These are phyloP conservation scores for Penicillium nucicola DNA, from an alignment of 495 filamentous ascomycete species.

Conservation along the genomic window DNA sequence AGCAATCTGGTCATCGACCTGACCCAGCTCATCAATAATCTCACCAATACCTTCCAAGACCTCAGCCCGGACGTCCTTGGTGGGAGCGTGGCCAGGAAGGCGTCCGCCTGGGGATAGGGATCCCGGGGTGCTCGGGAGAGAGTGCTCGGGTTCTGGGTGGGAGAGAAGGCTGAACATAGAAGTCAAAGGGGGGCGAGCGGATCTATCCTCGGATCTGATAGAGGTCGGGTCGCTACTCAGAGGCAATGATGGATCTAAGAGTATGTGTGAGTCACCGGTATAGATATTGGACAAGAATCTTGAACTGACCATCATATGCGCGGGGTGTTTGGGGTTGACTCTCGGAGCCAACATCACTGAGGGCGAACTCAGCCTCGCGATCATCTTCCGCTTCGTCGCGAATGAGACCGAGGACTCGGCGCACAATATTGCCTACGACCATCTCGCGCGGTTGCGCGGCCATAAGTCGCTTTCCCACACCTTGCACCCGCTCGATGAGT, in stretches of 20 bases:
- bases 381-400: conserved; percentile 87
- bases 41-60: conserved; percentile 85
- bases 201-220: conserved; percentile 30
- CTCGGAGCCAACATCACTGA: conserved; percentile 48
- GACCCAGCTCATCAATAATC: conserved; percentile 84
- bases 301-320: conserved; percentile 32
- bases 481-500: conserved; percentile 73
- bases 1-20: conserved; percentile 87
- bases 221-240: conserved; percentile 32
- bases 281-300: conserved; percentile 10
- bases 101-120: conserved; percentile 40
- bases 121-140: conserved; percentile 44
- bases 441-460: conserved; percentile 84
- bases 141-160: conserved; percentile 46
- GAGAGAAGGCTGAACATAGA: conserved; percentile 88
- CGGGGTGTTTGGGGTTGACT: conserved; percentile 50
- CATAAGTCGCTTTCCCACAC: conserved; percentile 68
- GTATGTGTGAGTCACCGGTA: conserved; percentile 9
- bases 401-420: conserved; percentile 84
- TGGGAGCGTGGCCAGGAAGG: conserved; percentile 28
- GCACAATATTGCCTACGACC: conserved; percentile 88
- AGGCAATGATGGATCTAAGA: conserved; percentile 31
- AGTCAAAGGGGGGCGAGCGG: conserved; percentile 54
- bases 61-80: conserved; percentile 74
- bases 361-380: conserved; percentile 61